Percentiles rank a stretch among this genome's conserved stretches.
These are phyloP conservation scores for Pichia heedii DNA, from an alignment of 805 yeast species.

Conservation along the genomic window DNA sequence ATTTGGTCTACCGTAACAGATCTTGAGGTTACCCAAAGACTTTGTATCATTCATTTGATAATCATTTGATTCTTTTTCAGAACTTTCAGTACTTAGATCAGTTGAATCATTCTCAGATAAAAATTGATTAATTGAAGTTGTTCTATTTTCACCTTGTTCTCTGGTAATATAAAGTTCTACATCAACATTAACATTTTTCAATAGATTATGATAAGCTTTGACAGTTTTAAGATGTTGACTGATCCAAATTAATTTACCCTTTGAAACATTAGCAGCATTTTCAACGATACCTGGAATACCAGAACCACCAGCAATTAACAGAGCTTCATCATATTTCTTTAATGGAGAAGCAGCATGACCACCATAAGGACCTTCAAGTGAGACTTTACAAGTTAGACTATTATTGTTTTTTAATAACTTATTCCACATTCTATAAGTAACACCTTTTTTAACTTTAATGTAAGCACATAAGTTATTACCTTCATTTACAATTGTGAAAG, in stretches of 20 bases:
- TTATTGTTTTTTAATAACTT: slow-evolving; percentile 16
- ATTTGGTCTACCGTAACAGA: slow-evolving; percentile 31
- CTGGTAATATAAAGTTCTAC: slow-evolving; percentile 33
- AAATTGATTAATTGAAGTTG: neutral
- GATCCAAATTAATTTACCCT: slow-evolving; percentile 50
- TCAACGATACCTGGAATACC: slow-evolving; percentile 53
- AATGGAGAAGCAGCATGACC: slow-evolving; percentile 41
- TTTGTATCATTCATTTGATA: neutral
- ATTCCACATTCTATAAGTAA: slow-evolving; percentile 35
- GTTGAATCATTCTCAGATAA: neutral
- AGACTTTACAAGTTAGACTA: slow-evolving; percentile 18
- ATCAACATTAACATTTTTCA: slow-evolving; percentile 22
- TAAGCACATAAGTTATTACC: slow-evolving; percentile 30
- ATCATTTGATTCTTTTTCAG: neutral
- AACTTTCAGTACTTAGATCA: slow-evolving; percentile 2
- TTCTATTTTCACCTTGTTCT: slow-evolving; percentile 9
- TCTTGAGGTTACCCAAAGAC: neutral
- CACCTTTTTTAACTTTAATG: slow-evolving; percentile 44
- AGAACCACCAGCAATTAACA: slow-evolving; percentile 61
- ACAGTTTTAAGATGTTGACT: slow-evolving; percentile 41
- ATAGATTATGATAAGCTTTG: slow-evolving; percentile 29
- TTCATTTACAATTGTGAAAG: slow-evolving; percentile 46
- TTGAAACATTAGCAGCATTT: slow-evolving; percentile 26
- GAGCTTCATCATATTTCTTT: slow-evolving; percentile 37
- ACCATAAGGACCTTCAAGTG: slow-evolving; percentile 60